Percentiles rank a stretch among this genome's conserved stretches.
Evolutionary conservation across 108 stramenopile genomes (phyloP).

Genomic region (Skeletonema tropicum): DNA sequence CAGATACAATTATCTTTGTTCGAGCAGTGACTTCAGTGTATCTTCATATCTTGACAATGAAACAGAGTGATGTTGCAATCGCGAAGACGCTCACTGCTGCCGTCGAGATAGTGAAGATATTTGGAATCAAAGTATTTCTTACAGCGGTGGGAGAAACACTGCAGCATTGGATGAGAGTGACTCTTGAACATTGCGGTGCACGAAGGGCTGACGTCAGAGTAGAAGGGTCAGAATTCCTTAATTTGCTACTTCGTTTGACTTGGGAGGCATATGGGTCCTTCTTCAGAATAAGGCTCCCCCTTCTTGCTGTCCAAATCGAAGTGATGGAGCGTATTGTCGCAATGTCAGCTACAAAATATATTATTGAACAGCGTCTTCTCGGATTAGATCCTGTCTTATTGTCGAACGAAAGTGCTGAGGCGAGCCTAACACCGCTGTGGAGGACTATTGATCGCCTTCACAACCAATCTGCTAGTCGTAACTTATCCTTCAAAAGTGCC

Average conservation of each 20-base stretch:
- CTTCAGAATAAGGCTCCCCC: constrained; percentile 73
- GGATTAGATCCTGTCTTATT: constrained; percentile 56
- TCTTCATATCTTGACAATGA: constrained; percentile 71
- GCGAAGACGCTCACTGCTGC: constrained; percentile 71
- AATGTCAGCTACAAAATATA: constrained; percentile 70
- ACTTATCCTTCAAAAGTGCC: constrained; percentile 84
- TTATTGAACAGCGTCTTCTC: constrained; percentile 67
- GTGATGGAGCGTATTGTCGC: constrained; percentile 90
- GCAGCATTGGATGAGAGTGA: constrained; percentile 90
- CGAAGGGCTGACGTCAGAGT: constrained; percentile 81
- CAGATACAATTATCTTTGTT: constrained; percentile 83
- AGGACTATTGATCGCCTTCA: constrained; percentile 86
- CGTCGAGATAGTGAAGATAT: constrained; percentile 84
- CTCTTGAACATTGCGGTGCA: constrained; percentile 86
- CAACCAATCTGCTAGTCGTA: constrained; percentile 82
- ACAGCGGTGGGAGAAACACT: constrained; percentile 86
- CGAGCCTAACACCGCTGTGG: constrained; percentile 84
- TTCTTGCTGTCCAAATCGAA: constrained; percentile 86
- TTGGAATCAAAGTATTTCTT: constrained; percentile 87
- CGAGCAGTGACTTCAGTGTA: constrained; percentile 84
- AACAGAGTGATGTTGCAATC: constrained; percentile 76
- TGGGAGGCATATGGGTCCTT: constrained; percentile 89
- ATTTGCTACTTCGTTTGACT: constrained; percentile 81
- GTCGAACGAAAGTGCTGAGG: constrained; percentile 83
- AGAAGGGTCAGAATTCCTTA: constrained; percentile 83